Percentiles rank a stretch among this genome's conserved stretches.
Evolutionary conservation across 2,329 filamentous ascomycete species (phyloP).

Genomic region (Didymella segeticola): DNA sequence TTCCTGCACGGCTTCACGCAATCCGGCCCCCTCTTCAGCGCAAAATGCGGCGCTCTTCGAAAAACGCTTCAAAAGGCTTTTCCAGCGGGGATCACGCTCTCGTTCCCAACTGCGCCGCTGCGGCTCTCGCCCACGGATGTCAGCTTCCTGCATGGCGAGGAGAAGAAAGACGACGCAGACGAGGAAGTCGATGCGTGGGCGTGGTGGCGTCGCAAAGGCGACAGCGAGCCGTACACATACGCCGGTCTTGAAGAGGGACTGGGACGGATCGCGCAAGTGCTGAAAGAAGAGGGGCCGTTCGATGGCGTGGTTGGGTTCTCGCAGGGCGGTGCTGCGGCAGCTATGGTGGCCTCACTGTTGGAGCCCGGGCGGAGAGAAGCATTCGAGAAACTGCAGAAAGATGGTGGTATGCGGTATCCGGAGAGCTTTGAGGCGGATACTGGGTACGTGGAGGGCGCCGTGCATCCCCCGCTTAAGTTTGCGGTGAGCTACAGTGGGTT

Average conservation of each 20-base stretch:
- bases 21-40: constrained; percentile 81
- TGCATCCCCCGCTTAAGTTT: constrained; percentile 69
- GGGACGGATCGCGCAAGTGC: constrained; percentile 59
- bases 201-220: constrained; percentile 76
- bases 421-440: constrained; percentile 52
- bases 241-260: constrained; percentile 74
- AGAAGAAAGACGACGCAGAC: constrained; percentile 48
- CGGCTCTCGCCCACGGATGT: constrained; percentile 56
- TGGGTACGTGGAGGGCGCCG: constrained; percentile 21
- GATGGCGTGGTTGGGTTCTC: constrained; percentile 48
- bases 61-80: constrained; percentile 81
- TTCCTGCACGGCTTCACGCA: constrained; percentile 81
- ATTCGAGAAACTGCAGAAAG: constrained; percentile 53
- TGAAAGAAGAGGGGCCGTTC: constrained; percentile 43
- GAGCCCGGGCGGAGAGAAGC: constrained; percentile 62
- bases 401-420: constrained; percentile 61
- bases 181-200: constrained; percentile 74
- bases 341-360: constrained; percentile 74
- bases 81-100: constrained; percentile 56
- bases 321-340: constrained; percentile 64
- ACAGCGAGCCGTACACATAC: constrained; percentile 64
- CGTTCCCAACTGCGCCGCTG: constrained; percentile 57
- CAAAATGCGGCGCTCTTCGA: constrained; percentile 86
- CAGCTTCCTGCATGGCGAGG: constrained; percentile 55
- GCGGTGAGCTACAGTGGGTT: constrained; percentile 82